Evolutionary conservation across 148 eudicot species (phyloP).

Genomic region (Rhododendron vialii): DNA sequence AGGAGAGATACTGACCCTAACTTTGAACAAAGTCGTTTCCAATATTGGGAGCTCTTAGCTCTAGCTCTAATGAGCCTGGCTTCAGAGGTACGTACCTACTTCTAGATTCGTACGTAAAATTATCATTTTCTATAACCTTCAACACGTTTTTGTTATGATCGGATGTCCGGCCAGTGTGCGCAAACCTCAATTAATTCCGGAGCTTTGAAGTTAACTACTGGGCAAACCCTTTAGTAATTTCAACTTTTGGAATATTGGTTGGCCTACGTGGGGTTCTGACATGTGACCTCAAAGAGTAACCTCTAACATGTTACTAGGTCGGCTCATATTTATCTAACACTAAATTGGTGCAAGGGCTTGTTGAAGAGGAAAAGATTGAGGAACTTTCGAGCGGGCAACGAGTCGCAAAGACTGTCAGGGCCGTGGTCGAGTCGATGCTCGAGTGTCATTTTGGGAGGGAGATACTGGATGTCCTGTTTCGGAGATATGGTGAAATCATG

Average conservation of each 20-base stretch:
- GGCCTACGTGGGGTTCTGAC: no score
- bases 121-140: not conserved
- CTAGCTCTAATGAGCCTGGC: conserved; percentile 47
- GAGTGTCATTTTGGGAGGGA: conserved; percentile 47
- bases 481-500: conserved; percentile 29
- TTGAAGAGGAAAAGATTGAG: conserved; percentile 52
- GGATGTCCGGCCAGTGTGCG: not conserved
- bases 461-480: conserved; percentile 49
- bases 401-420: conserved; percentile 47
- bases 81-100: conserved; percentile 31
- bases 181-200: no score
- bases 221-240: no score
- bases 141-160: not conserved
- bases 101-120: not conserved
- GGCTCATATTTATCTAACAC: not conserved
- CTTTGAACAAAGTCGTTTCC: conserved; percentile 23
- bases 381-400: conserved; percentile 32
- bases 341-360: conserved; percentile 34
- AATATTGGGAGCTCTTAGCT: conserved; percentile 54
- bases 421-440: conserved; percentile 57
- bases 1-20: conserved; percentile 30
- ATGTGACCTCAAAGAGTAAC: not conserved
- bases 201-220: no score
- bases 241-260: no score
- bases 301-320: not conserved